These are phyloP conservation scores for Fusarium globosum DNA, from an alignment of 2,329 filamentous ascomycete species.

Conservation along the genomic window DNA sequence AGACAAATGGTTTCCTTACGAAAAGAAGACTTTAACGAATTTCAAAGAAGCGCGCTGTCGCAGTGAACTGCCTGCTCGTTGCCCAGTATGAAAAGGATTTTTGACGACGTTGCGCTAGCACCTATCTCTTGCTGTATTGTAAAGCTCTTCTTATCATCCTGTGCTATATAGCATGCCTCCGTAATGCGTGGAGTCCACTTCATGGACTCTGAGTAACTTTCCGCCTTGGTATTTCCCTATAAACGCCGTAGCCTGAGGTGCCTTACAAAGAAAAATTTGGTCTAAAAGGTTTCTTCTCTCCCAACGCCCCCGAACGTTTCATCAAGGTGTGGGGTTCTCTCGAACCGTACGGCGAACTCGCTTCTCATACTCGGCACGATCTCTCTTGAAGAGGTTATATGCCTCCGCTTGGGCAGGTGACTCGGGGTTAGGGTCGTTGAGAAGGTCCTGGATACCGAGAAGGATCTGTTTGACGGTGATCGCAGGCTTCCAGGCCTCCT, in stretches of 20 bases:
- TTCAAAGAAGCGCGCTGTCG: slow-evolving; percentile 9
- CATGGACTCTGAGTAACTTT: slow-evolving; percentile 36
- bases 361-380: slow-evolving; percentile 86
- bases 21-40: slow-evolving; percentile 1
- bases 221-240: slow-evolving; percentile 47
- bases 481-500: slow-evolving; percentile 97
- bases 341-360: slow-evolving; percentile 87
- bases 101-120: background rate
- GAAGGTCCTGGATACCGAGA: slow-evolving; percentile 92
- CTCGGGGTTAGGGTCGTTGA: slow-evolving; percentile 96
- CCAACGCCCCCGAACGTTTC: background rate
- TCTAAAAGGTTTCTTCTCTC: slow-evolving; percentile 25
- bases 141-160: slow-evolving; percentile 31
- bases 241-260: slow-evolving; percentile 47
- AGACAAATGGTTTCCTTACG: background rate
- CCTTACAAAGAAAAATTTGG: slow-evolving; percentile 30
- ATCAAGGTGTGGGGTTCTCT: slow-evolving; percentile 83
- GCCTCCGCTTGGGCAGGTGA: slow-evolving; percentile 97
- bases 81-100: slow-evolving; percentile 2
- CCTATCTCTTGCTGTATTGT: slow-evolving; percentile 5
- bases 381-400: slow-evolving; percentile 96
- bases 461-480: slow-evolving; percentile 99
- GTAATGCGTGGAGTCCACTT: slow-evolving; percentile 4
- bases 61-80: background rate
- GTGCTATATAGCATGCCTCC: slow-evolving; percentile 9